Conservation (phyloP, 2,329 filamentous ascomycete genomes). For the Pseudogymnoascus sp. region DNA sequence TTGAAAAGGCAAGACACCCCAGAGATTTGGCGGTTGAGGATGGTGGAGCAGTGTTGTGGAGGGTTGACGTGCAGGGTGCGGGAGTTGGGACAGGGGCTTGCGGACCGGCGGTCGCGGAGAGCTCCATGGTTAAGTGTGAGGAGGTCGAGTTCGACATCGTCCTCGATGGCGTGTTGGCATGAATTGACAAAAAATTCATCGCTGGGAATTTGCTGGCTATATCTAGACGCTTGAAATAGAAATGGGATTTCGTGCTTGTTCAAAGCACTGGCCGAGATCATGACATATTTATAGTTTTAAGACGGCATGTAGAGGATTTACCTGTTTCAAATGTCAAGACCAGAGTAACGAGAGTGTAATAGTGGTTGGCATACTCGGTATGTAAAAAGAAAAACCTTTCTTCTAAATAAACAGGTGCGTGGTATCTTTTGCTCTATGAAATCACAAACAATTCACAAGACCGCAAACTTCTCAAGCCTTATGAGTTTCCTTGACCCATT, state of each 20-base stretch:
- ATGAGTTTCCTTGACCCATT: neutral
- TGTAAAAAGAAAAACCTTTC: neutral
- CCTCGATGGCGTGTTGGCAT: conserved; percentile 26
- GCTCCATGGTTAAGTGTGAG: conserved; percentile 36
- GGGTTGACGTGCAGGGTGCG: conserved; percentile 37
- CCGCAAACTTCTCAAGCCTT: neutral
- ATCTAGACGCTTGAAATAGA: neutral
- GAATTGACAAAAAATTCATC: neutral
- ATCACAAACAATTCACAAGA: neutral
- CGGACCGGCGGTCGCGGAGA: conserved; percentile 40
- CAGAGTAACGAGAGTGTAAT: neutral
- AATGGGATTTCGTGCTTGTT: neutral
- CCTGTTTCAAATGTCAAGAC: neutral
- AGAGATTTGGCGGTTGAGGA: conserved; percentile 49
- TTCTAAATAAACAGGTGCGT: neutral
- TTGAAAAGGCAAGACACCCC: conserved; percentile 56
- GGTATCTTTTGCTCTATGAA: neutral
- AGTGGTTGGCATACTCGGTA: neutral
- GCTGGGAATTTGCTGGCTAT: neutral
- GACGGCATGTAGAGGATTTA: neutral
- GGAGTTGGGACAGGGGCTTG: conserved; percentile 44
- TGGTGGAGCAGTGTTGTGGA: conserved; percentile 37
- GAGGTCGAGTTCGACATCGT: conserved; percentile 37
- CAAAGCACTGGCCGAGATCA: neutral
- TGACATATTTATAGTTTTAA: neutral